A percentile compares a stretch with the other conserved stretches of the same genome.
Evolutionary conservation across 495 filamentous ascomycete genomes (phyloP).

Genomic region (Usnea hakonensis): DNA sequence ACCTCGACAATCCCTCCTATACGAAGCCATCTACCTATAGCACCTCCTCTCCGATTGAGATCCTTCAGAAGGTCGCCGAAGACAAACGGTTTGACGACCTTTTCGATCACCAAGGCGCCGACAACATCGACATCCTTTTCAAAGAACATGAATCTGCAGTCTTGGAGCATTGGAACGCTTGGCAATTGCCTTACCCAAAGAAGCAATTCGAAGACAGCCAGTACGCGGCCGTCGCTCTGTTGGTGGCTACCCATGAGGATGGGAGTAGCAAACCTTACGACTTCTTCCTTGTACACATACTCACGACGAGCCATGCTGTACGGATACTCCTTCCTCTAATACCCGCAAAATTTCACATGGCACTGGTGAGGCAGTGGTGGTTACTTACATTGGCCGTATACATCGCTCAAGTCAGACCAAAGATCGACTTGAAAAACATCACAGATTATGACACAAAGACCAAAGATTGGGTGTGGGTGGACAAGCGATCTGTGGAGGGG

Average conservation of each 20-base stretch:
- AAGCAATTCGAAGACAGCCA: conserved; percentile 71
- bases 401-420: conserved; percentile 62
- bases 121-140: conserved; percentile 56
- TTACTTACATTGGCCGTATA: conserved; percentile 71
- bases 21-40: conserved; percentile 26
- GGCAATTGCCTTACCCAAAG: conserved; percentile 51
- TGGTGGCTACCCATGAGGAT: conserved; percentile 52
- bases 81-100: conserved; percentile 39
- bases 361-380: conserved; percentile 81
- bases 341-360: conserved; percentile 61
- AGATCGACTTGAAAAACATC: conserved; percentile 53
- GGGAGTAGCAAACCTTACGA: conserved; percentile 49
- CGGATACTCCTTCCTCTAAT: conserved; percentile 75
- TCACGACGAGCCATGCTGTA: conserved; percentile 82
- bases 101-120: conserved; percentile 43
- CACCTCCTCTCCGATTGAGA: conserved; percentile 49
- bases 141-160: conserved; percentile 50
- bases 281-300: conserved; percentile 74
- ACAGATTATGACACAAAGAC: conserved; percentile 50
- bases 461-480: conserved; percentile 69
- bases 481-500: conserved; percentile 57
- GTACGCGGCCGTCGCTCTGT: conserved; percentile 61
- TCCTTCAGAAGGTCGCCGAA: conserved; percentile 46
- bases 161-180: conserved; percentile 76
- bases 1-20: conserved; percentile 53